Base-by-base conservation (phyloP, 1,284 basidiomycete species). In the Ustilago nuda region DNA sequence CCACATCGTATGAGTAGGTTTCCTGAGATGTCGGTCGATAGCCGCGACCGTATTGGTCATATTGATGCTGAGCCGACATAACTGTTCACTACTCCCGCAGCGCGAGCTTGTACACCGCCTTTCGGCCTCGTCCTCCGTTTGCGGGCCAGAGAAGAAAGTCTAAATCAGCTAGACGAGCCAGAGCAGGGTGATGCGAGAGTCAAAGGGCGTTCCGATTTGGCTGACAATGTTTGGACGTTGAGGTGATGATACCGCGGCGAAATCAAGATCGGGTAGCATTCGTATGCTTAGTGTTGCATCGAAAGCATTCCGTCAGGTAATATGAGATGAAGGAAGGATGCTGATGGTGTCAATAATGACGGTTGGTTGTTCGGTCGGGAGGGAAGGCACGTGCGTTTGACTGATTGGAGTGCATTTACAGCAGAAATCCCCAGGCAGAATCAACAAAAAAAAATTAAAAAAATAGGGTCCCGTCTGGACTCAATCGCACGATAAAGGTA, bases 1-100 rank as follows among this genome's bases (percentile, higher is more conserved):
- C 39, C 30, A 48, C n/a, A 3, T 37, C 43, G n/a, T 64, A 43
- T 15, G 60, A 45, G 32, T 66, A 61, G 2, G 57, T 17, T 35
- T 35, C 54, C 15, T 72, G 64, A 11, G 70, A 52, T 27, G 57
- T 1, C 32, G 55, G 57, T 13, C 52, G 43, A 36, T 67, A 64
- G 30, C 27, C 54, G 4, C 33, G 52, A 30, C 65, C 70, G 41
- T 67, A 58, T 5, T 66, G 65, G 32, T 60, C 70, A 13, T 72
- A 66, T 2, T 59, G 36, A 30, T 64, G 65, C 30, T 61, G 65
- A 8, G 57, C 45, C 50, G 70, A 67, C 70, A 72, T 72, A 61
- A 30, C 27, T 48, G 41, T 45, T 45, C n/a, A 15, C n/a, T 5
- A 45, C 7, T 19, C n/a, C 19, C n/a, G 43, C 43, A 27, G 23